phyloP scores from a whole-genome alignment of 805 yeast species.

The Cyberlindnera xylosilytica region DNA sequence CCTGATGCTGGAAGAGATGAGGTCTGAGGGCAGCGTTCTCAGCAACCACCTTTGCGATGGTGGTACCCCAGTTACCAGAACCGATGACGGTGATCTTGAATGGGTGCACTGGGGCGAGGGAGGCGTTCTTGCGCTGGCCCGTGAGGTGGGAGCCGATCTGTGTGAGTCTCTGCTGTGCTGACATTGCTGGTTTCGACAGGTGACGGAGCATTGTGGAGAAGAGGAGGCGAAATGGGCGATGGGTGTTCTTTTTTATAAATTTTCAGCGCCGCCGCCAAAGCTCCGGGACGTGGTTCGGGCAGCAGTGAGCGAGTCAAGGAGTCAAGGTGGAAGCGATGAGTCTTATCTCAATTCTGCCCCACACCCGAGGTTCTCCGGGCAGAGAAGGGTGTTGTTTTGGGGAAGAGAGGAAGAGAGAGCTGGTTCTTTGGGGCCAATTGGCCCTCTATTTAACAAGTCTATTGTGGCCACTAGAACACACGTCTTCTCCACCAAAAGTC shows the following conservation, averaged over 20 bases:
- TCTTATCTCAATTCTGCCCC: too few relatives aligned
- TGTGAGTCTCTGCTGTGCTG: constrained; percentile 25
- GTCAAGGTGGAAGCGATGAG: too few relatives aligned
- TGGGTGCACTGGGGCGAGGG: constrained; percentile 30
- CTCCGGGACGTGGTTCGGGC: too few relatives aligned
- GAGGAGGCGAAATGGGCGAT: not conserved
- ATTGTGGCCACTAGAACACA: too few relatives aligned
- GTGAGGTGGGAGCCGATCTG: constrained; percentile 24
- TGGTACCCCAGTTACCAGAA: constrained; percentile 98
- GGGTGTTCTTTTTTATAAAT: constrained; percentile 1
- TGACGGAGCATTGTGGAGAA: not conserved
- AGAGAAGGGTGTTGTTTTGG: too few relatives aligned
- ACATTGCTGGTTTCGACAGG: constrained; percentile 6
- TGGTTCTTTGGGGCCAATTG: too few relatives aligned
- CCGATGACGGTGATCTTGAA: constrained; percentile 78
- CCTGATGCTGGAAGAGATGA: constrained; percentile 64
- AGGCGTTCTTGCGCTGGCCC: constrained; percentile 14
- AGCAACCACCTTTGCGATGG: constrained; percentile 92
- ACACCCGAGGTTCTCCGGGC: too few relatives aligned
- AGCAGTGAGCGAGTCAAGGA: too few relatives aligned
- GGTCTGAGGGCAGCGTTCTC: constrained; percentile 79
- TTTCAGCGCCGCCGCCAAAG: too few relatives aligned
- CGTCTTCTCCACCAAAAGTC: too few relatives aligned
- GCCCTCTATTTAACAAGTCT: too few relatives aligned
- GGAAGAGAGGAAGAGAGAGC: too few relatives aligned